Evolutionary conservation across 2,329 filamentous ascomycete genomes (phyloP), one percentile per base, ranked within the genome.

Genomic region (Apiospora arundinis): DNA sequence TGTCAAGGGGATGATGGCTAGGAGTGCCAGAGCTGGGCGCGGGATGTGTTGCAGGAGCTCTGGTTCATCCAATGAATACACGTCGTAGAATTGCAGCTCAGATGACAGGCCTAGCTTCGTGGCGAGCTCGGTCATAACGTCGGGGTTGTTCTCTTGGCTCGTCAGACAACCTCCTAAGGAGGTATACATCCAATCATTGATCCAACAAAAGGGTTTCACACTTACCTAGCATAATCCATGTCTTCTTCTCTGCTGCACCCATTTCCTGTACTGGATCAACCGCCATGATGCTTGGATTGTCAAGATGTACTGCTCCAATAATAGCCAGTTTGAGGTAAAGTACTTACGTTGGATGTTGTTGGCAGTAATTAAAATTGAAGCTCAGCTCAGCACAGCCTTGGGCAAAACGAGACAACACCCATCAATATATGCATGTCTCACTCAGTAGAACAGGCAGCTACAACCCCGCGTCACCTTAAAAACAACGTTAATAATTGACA

Each of bases 21-120:
- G 89, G 45, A 96, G 88, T 21, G 93, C 93, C 74, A 93, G 85
- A 5, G 90, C 92, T 16, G 94, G 94, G 14, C 93, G 92, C 0
- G 94, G 93, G 9, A 95, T 89, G 80, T 95, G 91, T 70, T 89
- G 87, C 73, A 96, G 87, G n/a, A 95, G 88, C 37, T 92, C 88
- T 0, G 92, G 89, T 63, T 96, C 93, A 79, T 94, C 91, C 78
- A 97, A 89, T 75, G 90, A 92, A 85, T 90, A 95, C 80, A 97
- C 92, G 80, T 97, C 94, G 82, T 94, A 90, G 86, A 96, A 97
- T 75, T 87, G 86, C 21, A 97, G 85, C 48, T 86, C 83, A 37
- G 85, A 79, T 1, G 92, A 91, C 63, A 96, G 86, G 67, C 93
- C 93, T 18, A 96, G 88, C 75, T 91, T 89, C 79, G 90, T 89